Evolutionary conservation across 2,329 filamentous ascomycete genomes (phyloP), one percentile per base, ranked within the genome.

Genomic region (Gnomoniopsis sp.): DNA sequence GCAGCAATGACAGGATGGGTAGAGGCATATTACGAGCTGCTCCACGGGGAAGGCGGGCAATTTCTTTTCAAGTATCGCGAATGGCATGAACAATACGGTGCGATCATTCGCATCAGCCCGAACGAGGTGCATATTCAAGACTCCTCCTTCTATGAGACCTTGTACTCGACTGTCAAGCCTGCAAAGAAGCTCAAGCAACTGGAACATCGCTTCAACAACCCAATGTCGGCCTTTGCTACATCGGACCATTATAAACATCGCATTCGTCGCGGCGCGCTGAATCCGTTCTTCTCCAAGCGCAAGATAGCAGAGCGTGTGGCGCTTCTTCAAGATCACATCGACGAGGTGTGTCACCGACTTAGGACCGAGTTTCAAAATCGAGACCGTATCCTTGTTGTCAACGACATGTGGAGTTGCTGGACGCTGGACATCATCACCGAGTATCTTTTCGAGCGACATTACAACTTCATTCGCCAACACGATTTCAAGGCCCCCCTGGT

Each of bases 11-110:
- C 73, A 52, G 67, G 70, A 57, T 73, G 70, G 66, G 75, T 75
- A 59, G 72, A 75, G 60, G 70, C 73, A 53, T 79, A 77, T 65
- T 77, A 77, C 61, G 76, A 79, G 53, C 66, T n/a, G n/a, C n/a
- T n/a, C n/a, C n/a, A n/a, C n/a, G n/a, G n/a, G n/a, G n/a, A n/a
- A n/a, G n/a, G n/a, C n/a, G n/a, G n/a, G n/a, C n/a, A n/a, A n/a
- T n/a, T 77, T 22, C 55, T 75, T 51, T 26, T 12, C 22, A 26
- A 17, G 14, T 19, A 11, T 1, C 67, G 72, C 4, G 71, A 72
- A 4, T 77, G 75, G 2, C 68, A 76, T 64, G 78, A 73, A 49
- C 63, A 66, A 62, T 79, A 78, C 57, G 76, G 60, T 30, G 58
- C 61, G 21, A 64, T 63, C 33, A n/a, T 64, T 17, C 56, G 61